Base-by-base conservation (phyloP, 768 basidiomycete species). In the Russula earlei region DNA sequence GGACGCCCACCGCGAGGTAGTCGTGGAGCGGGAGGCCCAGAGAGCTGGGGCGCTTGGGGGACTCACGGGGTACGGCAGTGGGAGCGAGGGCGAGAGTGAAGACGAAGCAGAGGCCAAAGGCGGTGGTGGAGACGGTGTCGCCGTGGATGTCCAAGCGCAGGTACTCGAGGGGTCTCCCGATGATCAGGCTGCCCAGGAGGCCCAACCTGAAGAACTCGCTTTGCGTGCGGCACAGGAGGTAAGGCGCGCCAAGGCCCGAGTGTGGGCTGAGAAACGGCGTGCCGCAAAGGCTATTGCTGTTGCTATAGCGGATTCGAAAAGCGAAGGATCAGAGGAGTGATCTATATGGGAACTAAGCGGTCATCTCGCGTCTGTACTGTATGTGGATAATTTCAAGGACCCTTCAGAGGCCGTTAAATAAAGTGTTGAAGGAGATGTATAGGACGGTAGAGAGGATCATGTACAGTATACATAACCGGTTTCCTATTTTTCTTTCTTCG, bases 221-320 rank as follows among this genome's bases (percentile, higher is more conserved):
- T 36, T 43, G 9, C 47, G 40, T 12, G 4, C 67, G 4, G 63
- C 69, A 20, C 76, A 73, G 60, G 76, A 76, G 55, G 78, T 75
- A 2, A 71, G 82, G n/a, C 72, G 82, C 12, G 72, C 71, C 20
- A 74, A 78, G 55, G 79, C 82, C 10, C 79, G 74, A 63, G 75
- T 79, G 58, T 85, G 83, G 83, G 71, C 74, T 6, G 74, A 77
- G 60, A 76, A 72, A 58, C 74, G 81, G 49, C 74, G 77, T 12
- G 68, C 68, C 24, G 54, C 42, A 1, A 52, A 22, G 50, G 56
- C 46, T 17, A 11, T 33, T 19, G 38, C 44, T 46, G 5, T 20
- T 9, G 11, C 43, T 19, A 29, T n/a, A 22, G 19, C n/a, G 10
- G 38, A 20, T 4, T 40, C 31, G 17, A 29, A 42, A 29, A 19